Evolutionary conservation across 129 eudicot species (phyloP), one percentile per base, ranked within the genome.

Genomic region (Daucus carota): DNA sequence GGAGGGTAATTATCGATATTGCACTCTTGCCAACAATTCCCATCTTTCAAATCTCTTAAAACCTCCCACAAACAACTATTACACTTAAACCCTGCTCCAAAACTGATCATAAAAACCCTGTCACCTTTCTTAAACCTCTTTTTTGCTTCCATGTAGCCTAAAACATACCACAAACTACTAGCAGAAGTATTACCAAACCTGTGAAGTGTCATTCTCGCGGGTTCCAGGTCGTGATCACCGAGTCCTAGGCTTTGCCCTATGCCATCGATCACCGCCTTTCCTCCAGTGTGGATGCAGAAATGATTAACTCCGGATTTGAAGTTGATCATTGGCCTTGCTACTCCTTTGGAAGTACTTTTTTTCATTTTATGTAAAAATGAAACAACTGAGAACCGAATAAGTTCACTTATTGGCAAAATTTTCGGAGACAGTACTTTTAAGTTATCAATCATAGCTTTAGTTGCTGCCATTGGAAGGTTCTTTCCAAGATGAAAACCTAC

Each of bases 181-280:
- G 70, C 70, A 63, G 70, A 63, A 63, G 40, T 63, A 63, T 63
- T 63, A 4, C 40, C 40, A 63, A 63, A 63, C 70, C 70, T 29
- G 70, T 62, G 36, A 0, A 63, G 10, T 63, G 70, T 63, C 70
- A 63, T 63, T 5, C 40, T 63, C 10, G 70, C 40, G 0, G 70
- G 20, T 15, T 62, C 69, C 4, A 62, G 69, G 1, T 62, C 69
- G 26, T 62, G 3, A 28, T 62, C 69, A 62, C 36, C 28, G 3
- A 62, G 34, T 8, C 69, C 36, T 12, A 62, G 20, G 69, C 69
- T 62, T 5, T 62, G 20, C 36, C 69, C 69, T 62, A 62, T 28
- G 28, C 69, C 69, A 28, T 62, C 69, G 69, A 62, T 59, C 33
- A 59, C 66, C 13, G 66, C 66, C 66, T 59, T 59, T 59, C 66